Conservation (phyloP, 1,284 basidiomycete species). For the Marasmius sp. region DNA sequence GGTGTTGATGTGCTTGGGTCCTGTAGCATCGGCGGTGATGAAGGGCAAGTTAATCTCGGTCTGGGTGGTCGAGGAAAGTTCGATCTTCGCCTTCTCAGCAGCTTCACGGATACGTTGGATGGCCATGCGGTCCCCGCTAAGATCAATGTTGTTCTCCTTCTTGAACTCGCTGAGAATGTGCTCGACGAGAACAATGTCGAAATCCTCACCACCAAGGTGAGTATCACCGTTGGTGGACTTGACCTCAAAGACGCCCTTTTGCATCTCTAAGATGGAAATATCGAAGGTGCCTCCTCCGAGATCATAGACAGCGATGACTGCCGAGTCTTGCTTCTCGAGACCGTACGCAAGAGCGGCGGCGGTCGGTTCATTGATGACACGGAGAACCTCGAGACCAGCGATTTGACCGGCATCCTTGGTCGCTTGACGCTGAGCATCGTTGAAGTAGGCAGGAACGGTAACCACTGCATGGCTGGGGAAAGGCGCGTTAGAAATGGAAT, state of each 20-base stretch:
- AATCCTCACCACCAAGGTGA: conserved; percentile 98
- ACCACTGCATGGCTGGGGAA: conserved; percentile 72
- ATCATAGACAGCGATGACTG: conserved; percentile 96
- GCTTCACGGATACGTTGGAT: conserved; percentile 99
- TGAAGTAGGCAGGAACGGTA: conserved; percentile 98
- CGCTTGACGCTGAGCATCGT: conserved; percentile 97
- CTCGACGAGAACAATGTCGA: conserved; percentile 90
- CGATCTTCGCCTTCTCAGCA: conserved; percentile 99
- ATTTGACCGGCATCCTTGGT: conserved; percentile 98
- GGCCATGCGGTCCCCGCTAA: conserved; percentile 91
- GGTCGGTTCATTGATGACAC: conserved; percentile 98
- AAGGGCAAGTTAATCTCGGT: conserved; percentile 97
- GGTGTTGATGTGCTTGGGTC: conserved; percentile 95
- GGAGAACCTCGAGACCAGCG: conserved; percentile 94
- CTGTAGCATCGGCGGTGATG: conserved; percentile 93
- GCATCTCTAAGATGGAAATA: conserved; percentile 98
- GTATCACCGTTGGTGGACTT: conserved; percentile 99
- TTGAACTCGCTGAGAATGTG: conserved; percentile 92
- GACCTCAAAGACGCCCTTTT: conserved; percentile 98
- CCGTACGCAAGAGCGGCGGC: conserved; percentile 98
- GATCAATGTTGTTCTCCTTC: conserved; percentile 86
- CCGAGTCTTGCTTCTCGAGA: conserved; percentile 81
- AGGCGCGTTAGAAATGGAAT: conserved; percentile 1
- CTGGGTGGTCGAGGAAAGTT: conserved; percentile 89
- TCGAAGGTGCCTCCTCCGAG: conserved; percentile 94